phyloP scores from a whole-genome alignment of 2,329 filamentous ascomycete genomes.

The Albifimbria verrucaria region DNA sequence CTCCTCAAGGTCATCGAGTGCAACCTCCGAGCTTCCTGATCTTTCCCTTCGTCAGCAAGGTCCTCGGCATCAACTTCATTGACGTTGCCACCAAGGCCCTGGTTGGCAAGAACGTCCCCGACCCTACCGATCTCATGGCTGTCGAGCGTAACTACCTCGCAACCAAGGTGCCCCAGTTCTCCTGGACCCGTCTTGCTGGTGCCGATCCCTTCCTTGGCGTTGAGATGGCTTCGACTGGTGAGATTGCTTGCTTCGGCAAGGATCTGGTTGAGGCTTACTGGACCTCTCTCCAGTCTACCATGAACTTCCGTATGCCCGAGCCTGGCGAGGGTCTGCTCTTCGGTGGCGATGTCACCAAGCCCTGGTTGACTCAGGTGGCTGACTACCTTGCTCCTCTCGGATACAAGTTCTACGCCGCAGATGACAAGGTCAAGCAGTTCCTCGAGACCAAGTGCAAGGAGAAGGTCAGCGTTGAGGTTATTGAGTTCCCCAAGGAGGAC shows the following conservation, averaged over 20 bases:
- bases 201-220: slow-evolving; percentile 97
- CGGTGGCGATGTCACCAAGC: slow-evolving; percentile 74
- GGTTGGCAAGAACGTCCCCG: slow-evolving; percentile 78
- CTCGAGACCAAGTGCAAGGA: slow-evolving; percentile 70
- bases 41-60: slow-evolving; percentile 99
- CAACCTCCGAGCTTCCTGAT: slow-evolving; percentile 94
- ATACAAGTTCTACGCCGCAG: slow-evolving; percentile 91
- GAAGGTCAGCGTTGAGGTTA: slow-evolving; percentile 74
- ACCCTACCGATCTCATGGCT: slow-evolving; percentile 83
- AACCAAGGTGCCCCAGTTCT: slow-evolving; percentile 98
- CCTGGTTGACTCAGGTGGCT: slow-evolving; percentile 74
- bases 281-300: slow-evolving; percentile 91
- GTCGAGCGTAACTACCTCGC: slow-evolving; percentile 88
- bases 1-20: slow-evolving; percentile 95
- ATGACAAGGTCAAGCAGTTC: slow-evolving; percentile 75
- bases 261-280: slow-evolving; percentile 96
- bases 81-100: slow-evolving; percentile 92
- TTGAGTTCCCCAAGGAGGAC: slow-evolving; percentile 95
- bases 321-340: slow-evolving; percentile 94
- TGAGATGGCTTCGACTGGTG: slow-evolving; percentile 94
- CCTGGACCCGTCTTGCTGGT: slow-evolving; percentile 95
- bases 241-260: slow-evolving; percentile 98
- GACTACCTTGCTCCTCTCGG: slow-evolving; percentile 84
- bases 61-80: slow-evolving; percentile 94
- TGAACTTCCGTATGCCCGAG: slow-evolving; percentile 98